Conservation (phyloP, 192 early-diverging fungal species). For the Pilaira anomala region DNA sequence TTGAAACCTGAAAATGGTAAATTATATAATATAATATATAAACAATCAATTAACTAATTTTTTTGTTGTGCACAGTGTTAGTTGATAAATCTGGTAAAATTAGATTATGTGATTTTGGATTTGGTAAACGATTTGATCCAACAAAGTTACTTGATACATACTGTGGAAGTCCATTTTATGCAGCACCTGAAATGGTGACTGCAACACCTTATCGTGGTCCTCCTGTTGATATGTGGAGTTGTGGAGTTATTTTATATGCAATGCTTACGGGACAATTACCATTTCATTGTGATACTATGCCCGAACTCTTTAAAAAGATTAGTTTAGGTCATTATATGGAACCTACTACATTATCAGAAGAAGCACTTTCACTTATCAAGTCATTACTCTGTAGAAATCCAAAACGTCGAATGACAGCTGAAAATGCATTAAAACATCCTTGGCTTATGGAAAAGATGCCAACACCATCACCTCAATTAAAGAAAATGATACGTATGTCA, state of each 20-base stretch:
- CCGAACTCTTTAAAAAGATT: conserved; percentile 62
- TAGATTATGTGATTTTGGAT: conserved; percentile 44
- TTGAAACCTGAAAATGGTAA: conserved; percentile 70
- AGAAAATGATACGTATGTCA: conserved; percentile 1
- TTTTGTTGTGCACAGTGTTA: conserved; percentile 42
- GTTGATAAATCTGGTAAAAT: conserved; percentile 49
- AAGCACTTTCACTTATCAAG: conserved; percentile 41
- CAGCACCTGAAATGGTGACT: conserved; percentile 34
- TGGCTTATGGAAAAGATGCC: conserved; percentile 35
- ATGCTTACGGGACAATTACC: conserved; percentile 77
- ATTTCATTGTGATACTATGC: conserved; percentile 74
- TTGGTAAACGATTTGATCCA: conserved; percentile 58
- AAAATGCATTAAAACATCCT: conserved; percentile 47
- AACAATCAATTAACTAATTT: conserved; percentile 67
- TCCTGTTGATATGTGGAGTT: conserved; percentile 86
- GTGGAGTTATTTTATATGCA: conserved; percentile 89
- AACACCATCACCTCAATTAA: not conserved
- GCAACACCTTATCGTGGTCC: conserved; percentile 40
- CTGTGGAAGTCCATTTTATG: conserved; percentile 29
- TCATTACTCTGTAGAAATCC: conserved; percentile 46
- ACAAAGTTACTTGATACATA: conserved; percentile 47
- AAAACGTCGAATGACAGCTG: conserved; percentile 47
- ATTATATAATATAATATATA: conserved; percentile 41
- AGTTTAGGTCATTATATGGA: conserved; percentile 60
- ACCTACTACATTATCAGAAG: conserved; percentile 34